Conservation (phyloP, 305 asterid species). For the Fraxinus angustifolia region DNA sequence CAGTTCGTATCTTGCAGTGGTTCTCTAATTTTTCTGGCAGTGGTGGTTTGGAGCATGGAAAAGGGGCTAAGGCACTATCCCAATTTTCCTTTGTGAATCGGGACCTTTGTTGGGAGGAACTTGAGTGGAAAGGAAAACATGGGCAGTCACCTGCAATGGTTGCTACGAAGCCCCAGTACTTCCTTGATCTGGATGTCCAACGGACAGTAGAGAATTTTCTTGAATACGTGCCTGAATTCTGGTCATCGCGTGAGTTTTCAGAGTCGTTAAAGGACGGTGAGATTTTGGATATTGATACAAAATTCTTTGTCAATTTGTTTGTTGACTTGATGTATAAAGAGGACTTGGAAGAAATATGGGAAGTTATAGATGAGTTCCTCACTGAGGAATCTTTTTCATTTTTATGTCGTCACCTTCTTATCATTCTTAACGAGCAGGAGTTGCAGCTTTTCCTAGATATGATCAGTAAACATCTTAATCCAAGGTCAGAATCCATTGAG, state of each 20-base stretch:
- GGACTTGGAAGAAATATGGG: slow-evolving; percentile 68
- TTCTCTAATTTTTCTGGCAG: slow-evolving; percentile 17
- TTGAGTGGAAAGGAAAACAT: slow-evolving; percentile 95
- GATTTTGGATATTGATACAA: slow-evolving; percentile 60
- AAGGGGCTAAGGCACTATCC: slow-evolving; percentile 92
- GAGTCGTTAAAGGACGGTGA: slow-evolving; percentile 84
- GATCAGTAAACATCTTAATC: slow-evolving; percentile 56
- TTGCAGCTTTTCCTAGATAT: slow-evolving; percentile 56
- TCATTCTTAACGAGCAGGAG: slow-evolving; percentile 75
- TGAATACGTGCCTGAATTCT: slow-evolving; percentile 89
- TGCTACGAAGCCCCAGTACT: slow-evolving; percentile 97
- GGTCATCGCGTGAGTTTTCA: slow-evolving; percentile 86
- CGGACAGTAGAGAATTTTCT: slow-evolving; percentile 86
- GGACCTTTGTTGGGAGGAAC: slow-evolving; percentile 98
- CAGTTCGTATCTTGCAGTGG: slow-evolving; percentile 14
- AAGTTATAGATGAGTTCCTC: slow-evolving; percentile 67
- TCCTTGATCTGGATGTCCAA: slow-evolving; percentile 92
- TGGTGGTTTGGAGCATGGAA: slow-evolving; percentile 60
- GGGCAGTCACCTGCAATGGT: slow-evolving; percentile 99
- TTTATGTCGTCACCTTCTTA: slow-evolving; percentile 82
- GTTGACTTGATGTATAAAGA: slow-evolving; percentile 78
- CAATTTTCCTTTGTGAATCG: slow-evolving; percentile 88
- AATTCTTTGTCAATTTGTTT: slow-evolving; percentile 66
- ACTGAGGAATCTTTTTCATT: slow-evolving; percentile 73
- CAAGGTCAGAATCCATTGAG: slow-evolving; percentile 36